Base-by-base conservation (phyloP, 371 early-diverging fungal species). In the Mortierella sp. region DNA sequence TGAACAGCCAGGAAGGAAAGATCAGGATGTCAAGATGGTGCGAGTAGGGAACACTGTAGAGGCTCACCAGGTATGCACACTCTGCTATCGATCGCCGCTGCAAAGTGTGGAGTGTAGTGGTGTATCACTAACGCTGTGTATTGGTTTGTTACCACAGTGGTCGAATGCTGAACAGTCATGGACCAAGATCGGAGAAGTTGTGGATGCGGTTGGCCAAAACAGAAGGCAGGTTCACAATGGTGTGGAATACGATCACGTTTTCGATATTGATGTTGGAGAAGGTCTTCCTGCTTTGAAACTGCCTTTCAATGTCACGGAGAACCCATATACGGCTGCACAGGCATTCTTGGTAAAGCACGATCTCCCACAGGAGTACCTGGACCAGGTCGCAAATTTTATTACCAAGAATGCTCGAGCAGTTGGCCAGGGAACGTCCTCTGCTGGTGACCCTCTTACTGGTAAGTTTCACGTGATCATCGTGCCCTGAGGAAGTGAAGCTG, bases 231-330 rank as follows among this genome's bases (percentile, higher is more conserved):
- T 90, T 6, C 91, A 88, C 74, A 86, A 90, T 10, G 98, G 98
- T 47, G 84, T 87, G 49, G 96, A 97, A 67, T 99, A 98, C 71
- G 99, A 99, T 73, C 96, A 94, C 79, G 96, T 99, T 10, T 99
- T 99, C 84, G 97, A 97, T 69, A 93, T 99, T 34, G 98, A 98
- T 67, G 87, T 98, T 19, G 91, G 90, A 16, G 93, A 92, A 24
- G 91, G 91, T 4, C 82, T 71, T 6, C 90, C 92, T 24, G 88
- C 91, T 28, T 80, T 96, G 13, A 97, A 98, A 73, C 86, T 99
- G 21, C 98, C 98, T 3, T 98, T 92, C 78, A 98, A 99, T 81
- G 86, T 86, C 6, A 84, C 89, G 87, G 97, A 97, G 59, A 98
- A 99, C 73, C 97, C 98, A 1, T 98, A 91, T 72, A 76, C 82